Conservation (phyloP, 2,329 filamentous ascomycete genomes). For the Cordyceps tenuipes region DNA sequence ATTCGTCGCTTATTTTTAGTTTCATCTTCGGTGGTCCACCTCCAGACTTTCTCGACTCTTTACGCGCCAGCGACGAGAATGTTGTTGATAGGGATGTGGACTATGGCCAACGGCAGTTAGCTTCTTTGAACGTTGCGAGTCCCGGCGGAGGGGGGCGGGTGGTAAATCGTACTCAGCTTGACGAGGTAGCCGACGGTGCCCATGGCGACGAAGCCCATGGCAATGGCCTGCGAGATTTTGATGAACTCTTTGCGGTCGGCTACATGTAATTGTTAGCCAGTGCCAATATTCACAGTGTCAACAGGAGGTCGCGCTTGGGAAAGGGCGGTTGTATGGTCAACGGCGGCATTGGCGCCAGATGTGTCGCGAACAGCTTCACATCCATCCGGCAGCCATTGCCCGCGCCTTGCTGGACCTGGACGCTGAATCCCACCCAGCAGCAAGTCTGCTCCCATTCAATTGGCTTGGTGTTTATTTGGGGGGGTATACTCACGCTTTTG, state of each 20-base stretch:
- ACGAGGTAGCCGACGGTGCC: conserved; percentile 62
- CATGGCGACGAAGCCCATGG: conserved; percentile 63
- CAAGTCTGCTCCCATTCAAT: too few relatives aligned
- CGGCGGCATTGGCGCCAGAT: background rate
- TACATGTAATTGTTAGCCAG: conserved; percentile 12
- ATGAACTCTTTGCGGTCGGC: conserved; percentile 37
- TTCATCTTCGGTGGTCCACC: background rate
- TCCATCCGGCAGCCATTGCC: background rate
- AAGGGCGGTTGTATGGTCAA: background rate
- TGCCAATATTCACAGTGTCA: too few relatives aligned
- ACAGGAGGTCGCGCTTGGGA: background rate
- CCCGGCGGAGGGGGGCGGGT: too few relatives aligned
- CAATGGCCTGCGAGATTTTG: conserved; percentile 49
- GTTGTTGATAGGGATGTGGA: conserved; percentile 64
- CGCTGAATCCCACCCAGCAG: too few relatives aligned
- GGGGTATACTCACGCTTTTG: conserved; percentile 45
- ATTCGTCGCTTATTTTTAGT: background rate
- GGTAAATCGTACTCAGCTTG: conserved; percentile 50
- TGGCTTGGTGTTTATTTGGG: too few relatives aligned
- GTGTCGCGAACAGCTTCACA: background rate
- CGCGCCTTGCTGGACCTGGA: too few relatives aligned
- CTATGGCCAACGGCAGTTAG: conserved; percentile 23
- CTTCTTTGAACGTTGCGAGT: too few relatives aligned
- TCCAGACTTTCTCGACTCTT: conserved; percentile 13
- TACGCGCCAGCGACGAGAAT: conserved; percentile 60